Base-by-base conservation (phyloP, 768 basidiomycete genomes). In the Kondoa subrosea region DNA sequence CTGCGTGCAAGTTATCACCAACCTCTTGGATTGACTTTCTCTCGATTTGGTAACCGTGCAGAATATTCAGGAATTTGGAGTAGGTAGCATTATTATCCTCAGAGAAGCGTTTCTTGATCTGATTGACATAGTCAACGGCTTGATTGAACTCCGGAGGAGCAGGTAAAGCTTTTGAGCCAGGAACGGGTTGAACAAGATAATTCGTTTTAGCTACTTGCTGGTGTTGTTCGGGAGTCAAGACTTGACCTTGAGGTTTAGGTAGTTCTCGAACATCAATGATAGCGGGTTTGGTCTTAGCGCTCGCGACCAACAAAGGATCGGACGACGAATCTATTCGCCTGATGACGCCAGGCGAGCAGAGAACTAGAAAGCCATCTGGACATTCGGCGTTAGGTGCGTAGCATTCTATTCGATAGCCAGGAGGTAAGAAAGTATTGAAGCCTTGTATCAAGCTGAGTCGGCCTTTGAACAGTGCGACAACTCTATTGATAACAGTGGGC, bases 111-210 rank as follows among this genome's bases (percentile, higher is more conserved):
- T 85, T 85, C 79, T 97, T 97, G 80, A 99, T 97, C 81, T 91
- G 92, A 82, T 95, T 96, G 73, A 99, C 85, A 77, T 91, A 99
- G 73, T 91, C 85, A 70, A 97, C 96, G 16, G 95, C 95, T 74
- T 93, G 95, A 74, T 67, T 67, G 69, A 69, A 69, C 40, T 69
- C 69, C n/a, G 66, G 66, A 16, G 71, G 66, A 27, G 64, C 3
- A 27, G 64, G 1, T 4, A 61, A 29, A 8, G 59, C 30, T 25
- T 25, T n/a, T 15, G 67, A 56, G 1, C 15, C 60, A 56, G 62
- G 25, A 17, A 31, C 34, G 31, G 31, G 67, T 26, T 40, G 25
- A 26, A 17, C 25, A 33, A 32, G 62, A 33, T 21, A 17, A 32
- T 30, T 29, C 27, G 25, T 27, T 64, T 17, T 27, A 8, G 68